A percentile compares a stretch with the other conserved stretches of the same genome.
These are phyloP conservation scores for Tricholoma terreum DNA, from an alignment of 768 basidiomycete genomes.

Conservation along the genomic window DNA sequence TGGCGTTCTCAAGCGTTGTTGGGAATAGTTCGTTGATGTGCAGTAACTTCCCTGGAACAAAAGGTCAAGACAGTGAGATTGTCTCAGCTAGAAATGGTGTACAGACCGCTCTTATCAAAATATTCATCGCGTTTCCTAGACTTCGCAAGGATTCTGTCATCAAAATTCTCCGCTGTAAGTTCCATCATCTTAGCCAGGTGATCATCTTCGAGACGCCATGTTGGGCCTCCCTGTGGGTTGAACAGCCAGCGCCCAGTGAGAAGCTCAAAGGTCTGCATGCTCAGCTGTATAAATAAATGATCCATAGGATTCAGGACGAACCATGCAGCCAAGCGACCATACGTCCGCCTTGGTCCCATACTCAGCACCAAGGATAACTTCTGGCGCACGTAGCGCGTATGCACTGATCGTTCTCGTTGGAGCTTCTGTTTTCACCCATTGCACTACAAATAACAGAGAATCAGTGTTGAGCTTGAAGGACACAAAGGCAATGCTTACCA, in stretches of 20 bases:
- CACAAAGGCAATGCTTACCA: slow-evolving; percentile 8
- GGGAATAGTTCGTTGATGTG: neutral
- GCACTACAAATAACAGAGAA: slow-evolving; percentile 10
- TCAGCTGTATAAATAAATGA: neutral
- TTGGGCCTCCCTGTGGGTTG: slow-evolving; percentile 13
- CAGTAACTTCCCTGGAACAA: neutral
- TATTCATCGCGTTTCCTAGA: neutral
- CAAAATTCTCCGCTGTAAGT: slow-evolving; percentile 19
- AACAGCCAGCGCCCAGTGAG: slow-evolving; percentile 22
- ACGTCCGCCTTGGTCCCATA: slow-evolving; percentile 21
- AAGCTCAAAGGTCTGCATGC: slow-evolving; percentile 20
- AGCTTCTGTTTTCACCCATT: slow-evolving; percentile 18
- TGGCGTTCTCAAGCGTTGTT: neutral
- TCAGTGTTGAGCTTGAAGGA: neutral
- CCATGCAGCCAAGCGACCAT: slow-evolving; percentile 28
- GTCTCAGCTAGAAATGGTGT: neutral
- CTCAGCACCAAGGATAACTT: slow-evolving; percentile 19
- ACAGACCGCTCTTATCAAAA: neutral
- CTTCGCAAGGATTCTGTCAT: neutral
- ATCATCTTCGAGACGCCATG: slow-evolving; percentile 21
- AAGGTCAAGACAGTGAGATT: neutral
- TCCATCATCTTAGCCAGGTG: slow-evolving; percentile 29
- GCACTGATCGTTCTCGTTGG: slow-evolving; percentile 9
- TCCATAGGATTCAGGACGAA: neutral
- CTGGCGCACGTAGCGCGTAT: slow-evolving; percentile 22